Evolutionary conservation across 208 protist genomes (phyloP), one percentile per base, ranked within the genome.

Genomic region (Leishmania martiniquensis): DNA sequence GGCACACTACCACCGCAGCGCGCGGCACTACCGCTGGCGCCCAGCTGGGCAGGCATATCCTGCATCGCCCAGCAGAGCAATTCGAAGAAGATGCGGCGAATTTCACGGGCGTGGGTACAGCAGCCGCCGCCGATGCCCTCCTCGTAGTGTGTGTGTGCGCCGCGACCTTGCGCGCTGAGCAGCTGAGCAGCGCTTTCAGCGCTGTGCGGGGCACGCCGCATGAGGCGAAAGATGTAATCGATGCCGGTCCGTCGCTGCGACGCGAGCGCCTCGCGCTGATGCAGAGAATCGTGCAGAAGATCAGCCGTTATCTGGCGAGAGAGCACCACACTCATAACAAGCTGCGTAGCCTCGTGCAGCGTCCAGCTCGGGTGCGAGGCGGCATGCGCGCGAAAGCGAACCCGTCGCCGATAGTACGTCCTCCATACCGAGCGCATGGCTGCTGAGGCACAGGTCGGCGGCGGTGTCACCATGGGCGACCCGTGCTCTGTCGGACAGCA

Each of bases 211-310:
- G 76, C 79, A 25, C 80, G 79, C 69, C 68, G 70, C 52, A 87
- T 67, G 29, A 81, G 72, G 25, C 59, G 62, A 2, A 77, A 72
- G 20, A 89, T 76, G 66, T 80, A 76, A 17, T 70, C 59, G 51
- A 93, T 79, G 66, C 89, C 88, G 42, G 55, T 49, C 20, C 89
- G 73, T 20, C 90, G 83, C 55, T 84, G 29, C 29, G 76, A 54
- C 9, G 85, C 87, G 9, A 88, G 68, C 22, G 45, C 67, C 55
- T 94, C 87, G 37, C 87, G 83, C 51, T 74, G 71, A 49, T 79
- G 76, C 74, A 86, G 68, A 9, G 75, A 79, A 0, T 32, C 73
- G 37, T 77, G 76, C 60, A 94, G 49, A 3, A 44, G 34, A 1
- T 73, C 66, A 4, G 77, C 72, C 0, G 80, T 87, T 12, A 84